Evolutionary conservation across 2,329 filamentous ascomycete species (phyloP), one percentile per base, ranked within the genome.

Genomic region (Cercospora sojina): DNA sequence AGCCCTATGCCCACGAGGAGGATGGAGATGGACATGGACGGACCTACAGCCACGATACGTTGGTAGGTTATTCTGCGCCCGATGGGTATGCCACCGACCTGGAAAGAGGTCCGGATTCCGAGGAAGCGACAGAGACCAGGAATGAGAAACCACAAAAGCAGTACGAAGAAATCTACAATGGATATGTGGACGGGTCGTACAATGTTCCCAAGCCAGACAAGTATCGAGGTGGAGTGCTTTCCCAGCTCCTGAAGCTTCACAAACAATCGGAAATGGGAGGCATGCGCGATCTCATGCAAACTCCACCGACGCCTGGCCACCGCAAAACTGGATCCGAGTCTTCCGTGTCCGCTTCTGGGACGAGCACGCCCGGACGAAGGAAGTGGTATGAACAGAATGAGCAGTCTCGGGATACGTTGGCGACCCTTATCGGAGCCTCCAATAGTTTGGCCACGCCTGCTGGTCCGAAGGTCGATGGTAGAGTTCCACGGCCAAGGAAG

Each of bases 221-320:
- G 68, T 93, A 91, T 75, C 87, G 88, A 57, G 89, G 88, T 29
- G 91, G 91, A 25, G 86, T 94, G 55, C 80, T 95, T 1, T 88
- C 88, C 1, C 89, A 88, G 0, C 80, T 95, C 0, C 81, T 95
- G 55, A 91, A 88, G 76, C 82, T 92, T 8, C 89, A 91, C 73
- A 84, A 87, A 65, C 81, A 72, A 16, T 20, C 65, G 3, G 64
- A 69, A 0, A 18, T 64, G 47, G 32, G 56, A 41, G 55, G 31
- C 27, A 20, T 60, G 16, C 35, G 63, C 5, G 56, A 65, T 20
- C 49, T 32, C 1, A n/a, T 72, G 13, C 67, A 59, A 41, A 51
- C 47, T 1, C 47, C 47, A 23, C 53, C 74, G 69, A 18, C 73
- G 74, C 8, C 74, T 1, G 74, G 73, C 69, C 79, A 66, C 69